phyloP scores from a whole-genome alignment of 1,284 basidiomycete species.

The Ustilago vetiveriae region DNA sequence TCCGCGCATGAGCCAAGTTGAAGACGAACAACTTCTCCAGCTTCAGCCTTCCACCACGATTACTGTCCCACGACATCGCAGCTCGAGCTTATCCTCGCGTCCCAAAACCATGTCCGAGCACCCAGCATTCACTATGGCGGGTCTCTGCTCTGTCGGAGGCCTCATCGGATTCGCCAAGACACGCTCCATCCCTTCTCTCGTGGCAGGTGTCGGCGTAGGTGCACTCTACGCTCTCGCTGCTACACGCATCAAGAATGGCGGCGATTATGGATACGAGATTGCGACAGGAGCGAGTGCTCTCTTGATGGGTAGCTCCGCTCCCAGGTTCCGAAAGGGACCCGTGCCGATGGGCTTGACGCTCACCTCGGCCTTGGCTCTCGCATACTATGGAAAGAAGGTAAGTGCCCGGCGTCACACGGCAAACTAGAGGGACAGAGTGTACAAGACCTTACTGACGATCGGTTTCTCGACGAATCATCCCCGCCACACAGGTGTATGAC shows the following conservation, averaged over 20 bases:
- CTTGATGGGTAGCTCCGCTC: constrained; percentile 79
- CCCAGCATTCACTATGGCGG: constrained; percentile 81
- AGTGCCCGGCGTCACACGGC: background rate
- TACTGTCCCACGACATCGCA: background rate
- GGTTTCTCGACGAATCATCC: background rate
- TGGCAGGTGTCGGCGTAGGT: constrained; percentile 83
- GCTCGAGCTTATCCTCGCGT: too few species aligned
- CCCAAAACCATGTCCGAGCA: constrained; percentile 75
- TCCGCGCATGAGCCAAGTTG: constrained; percentile 11
- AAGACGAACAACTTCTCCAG: background rate
- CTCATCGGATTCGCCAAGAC: constrained; percentile 69
- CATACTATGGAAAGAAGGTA: constrained; percentile 76
- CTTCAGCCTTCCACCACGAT: background rate
- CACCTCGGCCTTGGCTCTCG: constrained; percentile 74
- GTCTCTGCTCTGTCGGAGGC: constrained; percentile 78
- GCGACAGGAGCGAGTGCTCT: constrained; percentile 78
- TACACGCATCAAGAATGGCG: constrained; percentile 75
- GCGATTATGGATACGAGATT: constrained; percentile 76
- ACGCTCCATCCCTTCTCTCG: constrained; percentile 73
- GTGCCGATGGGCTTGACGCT: constrained; percentile 76
- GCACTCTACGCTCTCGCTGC: constrained; percentile 69
- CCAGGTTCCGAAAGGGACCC: constrained; percentile 79
- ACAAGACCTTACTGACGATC: too few species aligned
- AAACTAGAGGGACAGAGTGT: background rate
- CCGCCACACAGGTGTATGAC: constrained; percentile 41